Conservation (phyloP, 305 asterid species). For the Solanum hybrid region DNA sequence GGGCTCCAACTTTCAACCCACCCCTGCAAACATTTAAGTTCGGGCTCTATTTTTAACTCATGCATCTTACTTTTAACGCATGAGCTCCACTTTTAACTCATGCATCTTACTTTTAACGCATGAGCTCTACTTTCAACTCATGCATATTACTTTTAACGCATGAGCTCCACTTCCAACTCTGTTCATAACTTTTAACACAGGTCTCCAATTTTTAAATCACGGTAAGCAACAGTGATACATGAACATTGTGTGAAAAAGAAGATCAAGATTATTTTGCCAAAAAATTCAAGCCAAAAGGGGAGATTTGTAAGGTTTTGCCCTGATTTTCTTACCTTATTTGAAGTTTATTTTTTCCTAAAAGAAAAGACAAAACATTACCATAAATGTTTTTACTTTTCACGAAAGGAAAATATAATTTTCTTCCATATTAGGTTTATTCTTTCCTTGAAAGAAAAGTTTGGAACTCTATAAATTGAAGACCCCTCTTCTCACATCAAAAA, state of each 20-base stretch:
- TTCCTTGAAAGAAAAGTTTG: not conserved
- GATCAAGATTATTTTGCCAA: not conserved
- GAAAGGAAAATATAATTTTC: not conserved
- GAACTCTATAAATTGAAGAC: not conserved
- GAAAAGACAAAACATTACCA: not conserved
- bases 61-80: not conserved
- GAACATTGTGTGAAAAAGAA: not conserved
- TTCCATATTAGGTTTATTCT: not conserved
- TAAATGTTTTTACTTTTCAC: no score
- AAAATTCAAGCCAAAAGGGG: not conserved
- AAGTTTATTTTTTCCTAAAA: no score
- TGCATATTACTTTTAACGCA: not conserved
- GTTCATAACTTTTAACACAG: not conserved
- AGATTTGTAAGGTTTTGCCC: not conserved
- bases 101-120: not conserved
- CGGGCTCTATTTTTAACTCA: not conserved
- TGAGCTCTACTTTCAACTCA: not conserved
- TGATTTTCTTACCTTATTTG: not conserved
- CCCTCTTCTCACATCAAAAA: not conserved
- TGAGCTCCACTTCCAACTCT: not conserved
- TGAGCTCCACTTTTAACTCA: not conserved
- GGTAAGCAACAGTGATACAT: not conserved
- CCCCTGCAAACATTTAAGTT: not conserved
- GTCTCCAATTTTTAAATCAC: not conserved
- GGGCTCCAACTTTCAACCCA: not conserved